Base-by-base conservation (phyloP, 768 basidiomycete species). In the Xanthoconium stramineum region DNA sequence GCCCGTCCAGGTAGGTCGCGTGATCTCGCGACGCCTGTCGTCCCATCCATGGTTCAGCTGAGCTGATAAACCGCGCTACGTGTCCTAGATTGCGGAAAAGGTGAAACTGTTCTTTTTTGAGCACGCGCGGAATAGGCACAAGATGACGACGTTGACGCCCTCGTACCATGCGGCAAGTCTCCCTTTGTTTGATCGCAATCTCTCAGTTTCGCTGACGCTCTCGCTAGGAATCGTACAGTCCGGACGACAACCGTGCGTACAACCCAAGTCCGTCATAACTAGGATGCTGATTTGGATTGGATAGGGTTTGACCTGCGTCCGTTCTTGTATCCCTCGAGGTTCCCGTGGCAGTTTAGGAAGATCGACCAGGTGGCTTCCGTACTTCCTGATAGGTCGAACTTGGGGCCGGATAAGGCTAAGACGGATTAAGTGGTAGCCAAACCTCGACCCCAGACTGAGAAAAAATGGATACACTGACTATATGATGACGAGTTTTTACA, bases 51-150 rank as follows among this genome's bases (percentile, higher is more conserved):
- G 11, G 14, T 30, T 3, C 7, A 14, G 3, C 17, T 56, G 15
- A 39, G 24, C 59, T 47, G 33, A 47, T 94, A 3, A 29, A 94
- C 2, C 2, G 5, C 5, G 24, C 24, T 4, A 24, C 24, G 11
- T 15, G 14, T 29, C 1, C 2, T 6, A 63, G 94, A 94, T 98
- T 55, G 97, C 95, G 15, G 88, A 91, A 63, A 98, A 98, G 76
- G 97, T 99, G 65, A 98, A 99, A 70, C 74, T 85, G 38, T 99
- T 99, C 78, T 98, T 92, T 78, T 96, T 94, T 63, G 94, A 97
- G 70, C 86, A 99, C 63, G 97, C 97, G 0, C 80, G 95, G 51
- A 99, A 99, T 70, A 76, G 95, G 45, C 97, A 98, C 76, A 99
- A 99, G 83, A 98, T 99, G 94, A 96, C 94, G 28, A 96, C 93